phyloP scores from a whole-genome alignment of 805 yeast species.

The Zygotorulaspora chibaensis region DNA sequence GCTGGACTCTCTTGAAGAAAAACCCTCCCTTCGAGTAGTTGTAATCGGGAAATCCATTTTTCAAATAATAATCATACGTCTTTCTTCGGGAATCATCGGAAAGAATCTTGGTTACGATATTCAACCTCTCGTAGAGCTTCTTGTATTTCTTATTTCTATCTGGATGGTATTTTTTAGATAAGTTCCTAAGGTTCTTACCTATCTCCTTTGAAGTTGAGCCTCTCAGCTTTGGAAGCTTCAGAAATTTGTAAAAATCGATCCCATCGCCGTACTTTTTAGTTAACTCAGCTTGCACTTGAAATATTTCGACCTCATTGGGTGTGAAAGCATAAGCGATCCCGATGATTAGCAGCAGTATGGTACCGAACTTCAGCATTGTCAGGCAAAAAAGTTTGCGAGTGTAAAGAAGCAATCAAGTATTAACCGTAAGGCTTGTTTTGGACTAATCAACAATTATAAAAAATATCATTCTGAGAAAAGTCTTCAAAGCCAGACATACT shows the following conservation, averaged over 20 bases:
- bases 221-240: conserved; percentile 41
- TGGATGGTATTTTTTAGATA: conserved; percentile 76
- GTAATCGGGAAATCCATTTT: conserved; percentile 83
- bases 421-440: too few species aligned
- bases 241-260: conserved; percentile 65
- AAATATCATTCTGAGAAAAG: too few species aligned
- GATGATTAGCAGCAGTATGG: conserved; percentile 9
- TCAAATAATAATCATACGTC: conserved; percentile 78
- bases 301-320: conserved; percentile 74
- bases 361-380: not conserved
- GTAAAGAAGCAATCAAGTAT: too few species aligned
- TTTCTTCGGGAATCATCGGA: conserved; percentile 56
- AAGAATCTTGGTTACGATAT: conserved; percentile 69
- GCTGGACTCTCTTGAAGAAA: conserved; percentile 60
- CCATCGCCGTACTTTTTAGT: conserved; percentile 57
- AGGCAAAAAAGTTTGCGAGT: not conserved
- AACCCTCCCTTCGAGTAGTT: conserved; percentile 53
- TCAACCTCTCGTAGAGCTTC: conserved; percentile 65
- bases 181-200: conserved; percentile 60
- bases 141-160: conserved; percentile 58
- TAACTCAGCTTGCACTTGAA: conserved; percentile 62
- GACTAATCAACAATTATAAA: too few species aligned
- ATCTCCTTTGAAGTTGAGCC: conserved; percentile 51
- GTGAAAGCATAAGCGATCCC: conserved; percentile 44
- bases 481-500: too few species aligned